Evolutionary conservation across 495 filamentous ascomycete species (phyloP).

Genomic region (Chaetomium cochliodes): DNA sequence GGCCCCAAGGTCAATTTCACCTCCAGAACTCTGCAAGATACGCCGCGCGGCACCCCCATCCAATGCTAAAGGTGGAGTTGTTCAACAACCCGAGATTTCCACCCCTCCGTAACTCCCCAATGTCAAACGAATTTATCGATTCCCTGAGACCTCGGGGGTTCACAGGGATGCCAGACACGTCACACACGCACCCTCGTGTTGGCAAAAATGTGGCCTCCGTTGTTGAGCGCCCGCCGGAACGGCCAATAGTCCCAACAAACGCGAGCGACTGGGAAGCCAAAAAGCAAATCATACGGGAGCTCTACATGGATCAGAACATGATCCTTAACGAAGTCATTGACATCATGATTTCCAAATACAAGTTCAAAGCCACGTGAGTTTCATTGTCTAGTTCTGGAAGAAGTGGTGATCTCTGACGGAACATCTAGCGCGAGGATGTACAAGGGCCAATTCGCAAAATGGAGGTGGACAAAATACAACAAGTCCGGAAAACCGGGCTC

Average conservation of each 20-base stretch:
- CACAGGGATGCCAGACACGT: background rate
- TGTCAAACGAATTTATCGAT: background rate
- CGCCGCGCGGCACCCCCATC: too few species aligned
- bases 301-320: constrained; percentile 39
- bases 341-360: constrained; percentile 34
- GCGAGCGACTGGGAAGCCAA: constrained; percentile 36
- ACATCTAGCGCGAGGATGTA: constrained; percentile 37
- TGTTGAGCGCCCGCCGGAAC: constrained; percentile 7
- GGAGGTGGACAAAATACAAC: constrained; percentile 41
- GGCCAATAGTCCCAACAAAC: constrained; percentile 36
- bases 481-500: constrained; percentile 21
- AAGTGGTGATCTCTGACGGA: background rate
- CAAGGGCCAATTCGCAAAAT: constrained; percentile 40
- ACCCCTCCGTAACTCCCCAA: background rate
- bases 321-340: constrained; percentile 40
- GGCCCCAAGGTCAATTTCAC: background rate
- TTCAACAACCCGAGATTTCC: background rate
- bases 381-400: background rate
- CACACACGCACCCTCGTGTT: too few species aligned
- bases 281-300: constrained; percentile 32
- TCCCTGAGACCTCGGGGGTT: background rate
- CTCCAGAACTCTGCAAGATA: background rate
- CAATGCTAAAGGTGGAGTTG: background rate
- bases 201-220: background rate
- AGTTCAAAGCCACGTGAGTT: constrained; percentile 40